Evolutionary conservation across 2,329 filamentous ascomycete species (phyloP), one percentile per base, ranked within the genome.

Genomic region (Clarireedia homoeocarpa): DNA sequence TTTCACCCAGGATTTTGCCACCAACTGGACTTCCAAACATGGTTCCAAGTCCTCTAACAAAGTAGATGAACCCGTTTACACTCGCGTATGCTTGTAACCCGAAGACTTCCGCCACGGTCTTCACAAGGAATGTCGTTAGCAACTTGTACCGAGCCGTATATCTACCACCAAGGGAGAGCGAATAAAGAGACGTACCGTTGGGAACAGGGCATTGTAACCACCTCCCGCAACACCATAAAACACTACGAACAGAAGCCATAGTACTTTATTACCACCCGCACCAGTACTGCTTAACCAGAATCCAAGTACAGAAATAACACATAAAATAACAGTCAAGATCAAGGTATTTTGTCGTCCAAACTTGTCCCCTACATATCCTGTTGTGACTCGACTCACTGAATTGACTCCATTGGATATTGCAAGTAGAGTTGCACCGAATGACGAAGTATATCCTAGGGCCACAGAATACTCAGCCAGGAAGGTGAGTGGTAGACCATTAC

Each of bases 401-500:
- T 77, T 78, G 36, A 77, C 70, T 5, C 69, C 74, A 60, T 75
- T 78, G 59, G 69, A 72, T 24, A 71, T 65, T 5, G 76, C 75
- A 15, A 79, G 66, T 17, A 77, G 63, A 12, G 70, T 71, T 30
- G 75, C 75, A 2, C 74, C 75, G 14, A 70, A 68, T 9, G 68
- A 64, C 4, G 74, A 66, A 0, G 67, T 70, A 55, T 72, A 70
- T 0, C 77, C 76, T 2, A 79, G 62, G 0, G 69, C 67, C 2
- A 75, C 71, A 7, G 71, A 74, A 61, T 77, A 79, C 14, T 75
- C 74, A 0, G 75, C 71, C 40, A 78, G 70, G 57, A 78, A 79
- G 0, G 72, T 71, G n/a, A 77, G 67, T 0, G 76, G 76, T 9
- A 76, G 70, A 50, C 73, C 71, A 45, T 75, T 72, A 4, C 74